phyloP scores from a whole-genome alignment of 108 stramenopile species.

The Discostella pseudostelligera region DNA sequence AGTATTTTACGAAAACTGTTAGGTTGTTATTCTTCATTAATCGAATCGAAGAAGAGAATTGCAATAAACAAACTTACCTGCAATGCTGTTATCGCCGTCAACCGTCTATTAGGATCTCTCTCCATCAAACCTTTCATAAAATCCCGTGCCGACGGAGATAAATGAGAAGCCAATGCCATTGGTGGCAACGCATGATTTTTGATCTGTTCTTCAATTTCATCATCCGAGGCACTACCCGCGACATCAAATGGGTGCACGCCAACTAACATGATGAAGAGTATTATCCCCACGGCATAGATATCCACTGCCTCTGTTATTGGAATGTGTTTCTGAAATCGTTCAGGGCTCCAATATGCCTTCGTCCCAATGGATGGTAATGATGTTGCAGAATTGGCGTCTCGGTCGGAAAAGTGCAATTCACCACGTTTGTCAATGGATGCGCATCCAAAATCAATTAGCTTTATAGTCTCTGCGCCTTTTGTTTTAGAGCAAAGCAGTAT shows the following conservation, averaged over 20 bases:
- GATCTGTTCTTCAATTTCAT: conserved; percentile 61
- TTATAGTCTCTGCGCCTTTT: conserved; percentile 38
- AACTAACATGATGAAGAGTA: conserved; percentile 85
- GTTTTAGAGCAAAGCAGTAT: conserved; percentile 64
- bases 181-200: conserved; percentile 46
- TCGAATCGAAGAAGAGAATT: no score
- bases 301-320: conserved; percentile 50
- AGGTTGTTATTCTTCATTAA: no score
- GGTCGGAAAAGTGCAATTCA: not conserved
- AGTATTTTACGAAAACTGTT: no score
- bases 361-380: conserved; percentile 52
- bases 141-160: conserved; percentile 61
- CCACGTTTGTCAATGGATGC: conserved; percentile 18
- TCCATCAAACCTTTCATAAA: conserved; percentile 50
- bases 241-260: conserved; percentile 84
- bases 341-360: conserved; percentile 84
- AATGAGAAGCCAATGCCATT: conserved; percentile 33
- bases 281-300: conserved; percentile 81
- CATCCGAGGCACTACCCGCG: conserved; percentile 56
- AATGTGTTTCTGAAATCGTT: conserved; percentile 43
- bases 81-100: conserved; percentile 54
- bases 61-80: no score
- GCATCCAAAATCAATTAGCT: conserved; percentile 63
- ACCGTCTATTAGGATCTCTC: conserved; percentile 39
- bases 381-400: not conserved